These are phyloP conservation scores for Cryphonectria japonica DNA, from an alignment of 2,329 filamentous ascomycete species.

Conservation along the genomic window DNA sequence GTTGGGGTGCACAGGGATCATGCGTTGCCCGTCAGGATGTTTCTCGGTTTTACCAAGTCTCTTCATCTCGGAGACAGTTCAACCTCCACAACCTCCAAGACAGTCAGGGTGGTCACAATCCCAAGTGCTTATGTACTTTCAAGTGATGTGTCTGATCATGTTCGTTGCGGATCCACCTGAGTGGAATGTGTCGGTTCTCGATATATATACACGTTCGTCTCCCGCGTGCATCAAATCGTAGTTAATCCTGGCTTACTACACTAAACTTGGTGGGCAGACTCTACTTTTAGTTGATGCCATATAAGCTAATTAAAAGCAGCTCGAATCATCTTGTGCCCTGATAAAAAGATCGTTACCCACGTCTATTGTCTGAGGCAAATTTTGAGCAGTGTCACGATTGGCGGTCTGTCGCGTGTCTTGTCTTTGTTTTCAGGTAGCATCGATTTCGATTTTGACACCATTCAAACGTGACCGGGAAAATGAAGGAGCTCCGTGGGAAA, in stretches of 20 bases:
- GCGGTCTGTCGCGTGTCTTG: neutral
- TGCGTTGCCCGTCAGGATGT: neutral
- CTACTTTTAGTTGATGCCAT: neutral
- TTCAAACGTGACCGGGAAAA: neutral
- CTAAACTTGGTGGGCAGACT: neutral
- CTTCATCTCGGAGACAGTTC: neutral
- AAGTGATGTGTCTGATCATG: neutral
- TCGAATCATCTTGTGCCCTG: neutral
- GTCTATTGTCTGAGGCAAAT: neutral
- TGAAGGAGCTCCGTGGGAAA: slow-evolving; percentile 22
- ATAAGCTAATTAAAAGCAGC: neutral
- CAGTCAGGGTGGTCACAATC: neutral
- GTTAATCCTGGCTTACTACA: neutral
- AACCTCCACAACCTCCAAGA: neutral
- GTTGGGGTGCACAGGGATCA: neutral
- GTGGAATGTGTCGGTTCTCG: neutral
- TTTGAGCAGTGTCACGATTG: neutral
- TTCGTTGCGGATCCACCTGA: neutral
- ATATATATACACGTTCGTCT: neutral
- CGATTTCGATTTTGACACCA: neutral
- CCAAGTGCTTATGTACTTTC: neutral
- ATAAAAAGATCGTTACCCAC: neutral
- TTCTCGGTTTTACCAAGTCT: neutral
- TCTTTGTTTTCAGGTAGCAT: neutral
- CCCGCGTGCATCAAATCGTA: neutral